Base-by-base conservation (phyloP, 140 eudicot species). In the Flaveria floridana region DNA sequence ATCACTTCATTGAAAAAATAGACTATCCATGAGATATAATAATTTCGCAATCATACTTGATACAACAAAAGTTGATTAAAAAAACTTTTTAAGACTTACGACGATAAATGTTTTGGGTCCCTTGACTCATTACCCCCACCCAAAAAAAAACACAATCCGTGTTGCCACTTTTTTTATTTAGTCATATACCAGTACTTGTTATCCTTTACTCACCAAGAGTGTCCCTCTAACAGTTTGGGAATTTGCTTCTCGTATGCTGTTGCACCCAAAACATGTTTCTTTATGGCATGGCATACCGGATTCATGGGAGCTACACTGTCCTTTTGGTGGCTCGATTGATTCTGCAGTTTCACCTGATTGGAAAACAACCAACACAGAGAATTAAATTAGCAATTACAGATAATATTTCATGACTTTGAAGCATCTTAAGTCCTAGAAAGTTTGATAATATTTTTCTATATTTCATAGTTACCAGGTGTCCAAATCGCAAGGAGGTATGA, bases 401-500 rank as follows among this genome's bases (percentile, higher is more conserved):
- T 58, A n/a, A 70, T 46, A 47, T 64, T 57, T 71, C 41, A 28
- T 59, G 16, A 15, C 55, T 20, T 62, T 53, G n/a, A 8, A 50
- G 47, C 52, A 37, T 66, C 28, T 68, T 15, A 57, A 61, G 48
- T 58, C 61, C 63, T n/a, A 15, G 64, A 3, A 21, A 41, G 58
- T 28, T 18, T 69, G 19, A 20, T 61, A 48, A 37, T 18, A 51
- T 76, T 52, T n/a, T 30, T 30, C 50, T 21, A 47, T 51, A 41
- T 55, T 21, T 55, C 34, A 3, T 68, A 46, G 82, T 65, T 58
- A 91, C 99, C 99, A 26, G 99, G 99, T 74, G 97, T 87, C 99
- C 99, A 95, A 72, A 95, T 95, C 30, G 99, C 97, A 58, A 95
- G 96, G 56, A 95, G 96, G 83, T 95, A 95, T 25, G 90, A 75